Percentiles rank a stretch among this genome's conserved stretches.
Conservation (phyloP, 768 basidiomycete species). For the Hortiboletus campestris region DNA sequence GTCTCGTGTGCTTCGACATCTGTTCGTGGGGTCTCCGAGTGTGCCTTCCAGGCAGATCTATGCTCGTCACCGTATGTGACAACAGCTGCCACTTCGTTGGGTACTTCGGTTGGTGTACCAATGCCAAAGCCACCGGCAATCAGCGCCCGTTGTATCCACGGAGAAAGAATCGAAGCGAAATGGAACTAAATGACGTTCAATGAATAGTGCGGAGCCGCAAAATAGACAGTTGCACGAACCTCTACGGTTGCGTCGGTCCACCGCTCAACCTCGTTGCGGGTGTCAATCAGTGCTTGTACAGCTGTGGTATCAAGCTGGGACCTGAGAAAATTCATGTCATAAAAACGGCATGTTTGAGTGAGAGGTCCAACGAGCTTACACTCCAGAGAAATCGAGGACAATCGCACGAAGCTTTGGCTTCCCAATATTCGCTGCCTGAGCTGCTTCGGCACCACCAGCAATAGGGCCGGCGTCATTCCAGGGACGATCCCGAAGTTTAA, state of each 20-base stretch:
- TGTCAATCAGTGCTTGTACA: constrained; percentile 87
- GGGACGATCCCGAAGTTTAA: constrained; percentile 69
- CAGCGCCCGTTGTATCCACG: constrained; percentile 90
- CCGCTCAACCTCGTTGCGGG: constrained; percentile 81
- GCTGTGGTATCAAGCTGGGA: constrained; percentile 91
- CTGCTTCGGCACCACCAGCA: constrained; percentile 43
- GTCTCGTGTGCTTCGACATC: constrained; percentile 37
- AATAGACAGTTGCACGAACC: constrained; percentile 35
- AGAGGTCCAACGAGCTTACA: constrained; percentile 40
- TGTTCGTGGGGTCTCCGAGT: neutral
- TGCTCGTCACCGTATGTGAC: constrained; percentile 59
- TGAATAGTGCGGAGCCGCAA: neutral
- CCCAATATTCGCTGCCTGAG: constrained; percentile 47
- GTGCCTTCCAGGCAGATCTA: constrained; percentile 23
- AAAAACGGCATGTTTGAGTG: neutral
- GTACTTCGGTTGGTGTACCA: constrained; percentile 44
- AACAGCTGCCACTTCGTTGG: constrained; percentile 72
- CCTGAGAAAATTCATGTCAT: constrained; percentile 35
- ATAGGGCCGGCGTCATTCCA: constrained; percentile 93
- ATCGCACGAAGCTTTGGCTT: constrained; percentile 79
- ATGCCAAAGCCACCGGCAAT: constrained; percentile 89
- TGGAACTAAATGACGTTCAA: constrained; percentile 65
- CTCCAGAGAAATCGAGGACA: constrained; percentile 86
- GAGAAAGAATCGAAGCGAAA: constrained; percentile 87
- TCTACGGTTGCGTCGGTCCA: constrained; percentile 79